Percentiles rank a stretch among this genome's conserved stretches.
Evolutionary conservation across 1,284 basidiomycete genomes (phyloP).

Genomic region (Trichosporon sp.): DNA sequence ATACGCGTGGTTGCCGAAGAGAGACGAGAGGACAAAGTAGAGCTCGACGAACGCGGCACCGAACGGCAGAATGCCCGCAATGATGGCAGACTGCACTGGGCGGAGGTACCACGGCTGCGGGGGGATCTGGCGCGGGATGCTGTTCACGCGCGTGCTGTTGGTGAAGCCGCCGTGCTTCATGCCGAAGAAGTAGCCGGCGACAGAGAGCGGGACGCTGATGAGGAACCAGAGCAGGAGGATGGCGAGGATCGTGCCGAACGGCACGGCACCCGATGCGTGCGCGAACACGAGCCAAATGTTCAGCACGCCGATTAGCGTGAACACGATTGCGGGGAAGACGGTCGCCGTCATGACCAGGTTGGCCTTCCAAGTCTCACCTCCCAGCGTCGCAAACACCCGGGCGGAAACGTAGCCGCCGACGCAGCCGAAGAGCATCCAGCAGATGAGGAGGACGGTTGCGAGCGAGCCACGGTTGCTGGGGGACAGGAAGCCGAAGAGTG

Average conservation of each 20-base stretch:
- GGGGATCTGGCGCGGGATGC: constrained; percentile 89
- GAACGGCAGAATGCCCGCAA: constrained; percentile 91
- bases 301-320: constrained; percentile 78
- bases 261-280: constrained; percentile 90
- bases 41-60: constrained; percentile 94
- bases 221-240: constrained; percentile 94
- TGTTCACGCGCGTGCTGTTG: constrained; percentile 85
- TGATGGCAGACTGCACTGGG: constrained; percentile 74
- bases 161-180: constrained; percentile 75
- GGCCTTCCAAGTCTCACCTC: constrained; percentile 76
- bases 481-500: constrained; percentile 93
- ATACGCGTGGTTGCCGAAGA: constrained; percentile 91
- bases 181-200: constrained; percentile 68
- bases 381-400: constrained; percentile 78
- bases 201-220: constrained; percentile 77
- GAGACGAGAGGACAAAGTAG: constrained; percentile 87
- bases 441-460: constrained; percentile 93
- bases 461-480: constrained; percentile 94
- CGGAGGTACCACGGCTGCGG: constrained; percentile 79
- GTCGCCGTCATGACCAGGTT: constrained; percentile 87
- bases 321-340: constrained; percentile 80
- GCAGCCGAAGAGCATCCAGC: constrained; percentile 92
- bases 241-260: constrained; percentile 88
- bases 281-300: constrained; percentile 83
- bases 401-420: constrained; percentile 88